phyloP scores from a whole-genome alignment of 2,329 filamentous ascomycete species.

The Colletotrichum eremochloae region DNA sequence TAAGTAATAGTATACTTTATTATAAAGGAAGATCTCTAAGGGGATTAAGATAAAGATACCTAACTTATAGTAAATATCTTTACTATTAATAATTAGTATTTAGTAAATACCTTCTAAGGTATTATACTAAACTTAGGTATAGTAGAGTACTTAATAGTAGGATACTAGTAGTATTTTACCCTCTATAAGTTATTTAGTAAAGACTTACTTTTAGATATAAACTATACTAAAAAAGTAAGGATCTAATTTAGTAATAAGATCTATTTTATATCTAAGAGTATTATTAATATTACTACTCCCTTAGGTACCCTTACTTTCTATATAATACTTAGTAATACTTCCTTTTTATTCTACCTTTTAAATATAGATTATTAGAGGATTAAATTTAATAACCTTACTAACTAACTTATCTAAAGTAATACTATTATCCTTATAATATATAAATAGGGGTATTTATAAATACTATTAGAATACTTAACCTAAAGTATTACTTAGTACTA shows the following conservation, averaged over 20 bases:
- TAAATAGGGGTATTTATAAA: background rate
- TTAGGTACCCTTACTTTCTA: background rate
- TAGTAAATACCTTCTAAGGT: background rate
- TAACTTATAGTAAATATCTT: background rate
- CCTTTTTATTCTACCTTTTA: background rate
- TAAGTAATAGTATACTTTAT: too few relatives aligned
- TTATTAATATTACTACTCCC: background rate
- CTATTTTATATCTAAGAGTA: accelerated
- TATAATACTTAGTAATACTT: background rate
- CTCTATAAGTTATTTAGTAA: too few relatives aligned
- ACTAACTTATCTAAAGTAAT: background rate
- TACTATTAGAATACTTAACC: background rate
- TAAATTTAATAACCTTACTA: background rate
- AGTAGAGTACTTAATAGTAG: too few relatives aligned
- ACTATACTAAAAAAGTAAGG: accelerated
- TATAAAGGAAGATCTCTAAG: too few relatives aligned
- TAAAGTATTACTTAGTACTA: background rate
- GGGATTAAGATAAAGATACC: too few relatives aligned
- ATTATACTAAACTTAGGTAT: background rate
- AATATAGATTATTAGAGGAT: background rate
- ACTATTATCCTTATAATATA: background rate
- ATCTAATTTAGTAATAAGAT: background rate
- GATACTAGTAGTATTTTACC: too few relatives aligned
- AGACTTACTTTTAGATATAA: background rate
- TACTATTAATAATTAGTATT: background rate